Percentiles rank a stretch among this genome's conserved stretches.
Conservation (phyloP, 2,329 filamentous ascomycete genomes). For the Fusarium gaditjirri region DNA sequence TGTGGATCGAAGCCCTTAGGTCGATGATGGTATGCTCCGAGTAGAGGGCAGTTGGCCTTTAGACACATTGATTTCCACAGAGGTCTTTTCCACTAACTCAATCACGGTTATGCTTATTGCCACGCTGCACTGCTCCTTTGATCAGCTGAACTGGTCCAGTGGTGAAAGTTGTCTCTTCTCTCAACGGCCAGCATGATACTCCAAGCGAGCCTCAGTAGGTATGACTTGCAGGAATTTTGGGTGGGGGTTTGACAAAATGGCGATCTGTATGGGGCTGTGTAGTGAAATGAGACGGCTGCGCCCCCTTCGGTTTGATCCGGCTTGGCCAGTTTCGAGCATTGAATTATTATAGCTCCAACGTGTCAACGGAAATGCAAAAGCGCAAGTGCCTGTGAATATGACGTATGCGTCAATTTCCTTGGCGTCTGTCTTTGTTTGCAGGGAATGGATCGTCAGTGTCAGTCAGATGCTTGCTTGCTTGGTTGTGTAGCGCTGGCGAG, state of each 20-base stretch:
- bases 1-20: not conserved
- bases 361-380: not conserved
- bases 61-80: not conserved
- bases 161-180: not conserved
- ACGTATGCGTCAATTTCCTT: slow-evolving; percentile 7
- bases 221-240: not conserved
- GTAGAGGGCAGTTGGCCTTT: not conserved
- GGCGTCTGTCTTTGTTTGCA: not conserved
- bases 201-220: too few relatives aligned
- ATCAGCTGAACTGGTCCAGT: not conserved
- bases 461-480: not conserved
- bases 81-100: too few relatives aligned
- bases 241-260: not conserved
- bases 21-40: not conserved
- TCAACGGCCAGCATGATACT: not conserved
- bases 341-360: not conserved
- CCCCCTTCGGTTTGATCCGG: not conserved
- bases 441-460: not conserved
- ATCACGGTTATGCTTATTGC: not conserved
- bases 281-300: not conserved
- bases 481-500: not conserved
- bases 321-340: not conserved
- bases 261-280: slow-evolving; percentile 4
- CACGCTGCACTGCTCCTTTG: not conserved
- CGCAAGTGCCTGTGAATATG: not conserved